phyloP scores from a whole-genome alignment of 306 rosid genomes.

The Dryas drummondii region DNA sequence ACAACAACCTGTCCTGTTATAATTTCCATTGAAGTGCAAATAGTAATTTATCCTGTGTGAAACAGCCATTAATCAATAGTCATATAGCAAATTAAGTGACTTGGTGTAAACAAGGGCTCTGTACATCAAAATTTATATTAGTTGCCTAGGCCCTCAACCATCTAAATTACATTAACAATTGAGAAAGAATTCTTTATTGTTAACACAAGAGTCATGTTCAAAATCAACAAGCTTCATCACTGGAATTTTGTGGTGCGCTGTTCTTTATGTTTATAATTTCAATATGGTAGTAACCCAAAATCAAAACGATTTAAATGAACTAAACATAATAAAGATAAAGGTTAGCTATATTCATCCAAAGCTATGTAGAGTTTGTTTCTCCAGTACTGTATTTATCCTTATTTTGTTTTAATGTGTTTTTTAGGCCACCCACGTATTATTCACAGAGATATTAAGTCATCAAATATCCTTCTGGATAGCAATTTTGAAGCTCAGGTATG shows the following conservation, averaged over 20 bases:
- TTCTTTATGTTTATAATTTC: background rate
- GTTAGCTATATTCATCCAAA: background rate
- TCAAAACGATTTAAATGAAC: background rate
- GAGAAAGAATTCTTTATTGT: background rate
- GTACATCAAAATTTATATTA: background rate
- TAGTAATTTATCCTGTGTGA: background rate
- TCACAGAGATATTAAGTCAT: conserved; percentile 97
- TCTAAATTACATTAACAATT: background rate
- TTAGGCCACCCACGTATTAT: conserved; percentile 99
- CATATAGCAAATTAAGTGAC: background rate
- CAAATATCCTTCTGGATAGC: conserved; percentile 85
- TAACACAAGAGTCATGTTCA: background rate
- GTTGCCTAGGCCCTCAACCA: background rate
- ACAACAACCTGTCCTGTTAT: background rate
- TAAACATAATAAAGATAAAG: background rate
- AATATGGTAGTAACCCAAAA: background rate
- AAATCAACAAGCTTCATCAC: background rate
- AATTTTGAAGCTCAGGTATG: conserved; percentile 90
- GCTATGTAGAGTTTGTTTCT: background rate
- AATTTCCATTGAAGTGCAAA: background rate
- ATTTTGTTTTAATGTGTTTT: conserved; percentile 29
- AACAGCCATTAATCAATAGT: conserved; percentile 4
- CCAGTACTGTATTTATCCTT: background rate
- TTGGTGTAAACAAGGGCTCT: background rate
- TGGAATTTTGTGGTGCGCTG: background rate